A percentile compares a stretch with the other conserved stretches of the same genome.
phyloP scores from a whole-genome alignment of 495 filamentous ascomycete genomes.

The Margaritispora aquatica region DNA sequence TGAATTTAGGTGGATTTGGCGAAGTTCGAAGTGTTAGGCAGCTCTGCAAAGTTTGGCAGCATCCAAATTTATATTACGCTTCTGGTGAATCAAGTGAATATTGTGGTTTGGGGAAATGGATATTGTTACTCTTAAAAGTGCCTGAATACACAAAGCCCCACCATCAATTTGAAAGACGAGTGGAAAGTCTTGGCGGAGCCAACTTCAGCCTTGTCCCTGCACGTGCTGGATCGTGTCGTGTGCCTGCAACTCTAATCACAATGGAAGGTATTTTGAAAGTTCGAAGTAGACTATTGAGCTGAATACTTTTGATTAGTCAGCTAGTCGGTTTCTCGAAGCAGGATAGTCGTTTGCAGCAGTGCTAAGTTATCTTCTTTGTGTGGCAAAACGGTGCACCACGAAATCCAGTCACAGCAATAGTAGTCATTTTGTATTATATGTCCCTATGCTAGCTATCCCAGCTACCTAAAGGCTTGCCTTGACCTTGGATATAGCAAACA shows the following conservation, averaged over 20 bases:
- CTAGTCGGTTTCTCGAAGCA: not conserved
- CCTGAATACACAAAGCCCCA: constrained; percentile 7
- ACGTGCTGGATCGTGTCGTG: not conserved
- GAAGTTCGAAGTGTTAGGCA: not conserved
- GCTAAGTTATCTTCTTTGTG: not conserved
- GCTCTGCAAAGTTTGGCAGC: not conserved
- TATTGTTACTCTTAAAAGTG: not conserved
- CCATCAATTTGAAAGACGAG: not conserved
- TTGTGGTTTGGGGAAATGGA: not conserved
- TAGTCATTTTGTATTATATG: no score
- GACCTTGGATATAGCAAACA: not conserved
- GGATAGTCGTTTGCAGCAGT: not conserved
- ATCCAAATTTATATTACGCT: not conserved
- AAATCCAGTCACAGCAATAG: no score
- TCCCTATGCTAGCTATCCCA: not conserved
- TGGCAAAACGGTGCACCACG: no score
- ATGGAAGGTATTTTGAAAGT: no score
- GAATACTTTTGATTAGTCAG: no score
- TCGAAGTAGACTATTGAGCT: no score
- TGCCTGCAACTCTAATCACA: no score
- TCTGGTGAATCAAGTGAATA: not conserved
- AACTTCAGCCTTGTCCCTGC: not conserved
- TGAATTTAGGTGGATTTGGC: not conserved
- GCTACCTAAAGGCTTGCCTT: not conserved
- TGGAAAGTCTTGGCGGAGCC: not conserved